Conservation (phyloP, 2,329 filamentous ascomycete species). For the Penicillium verrucosum region DNA sequence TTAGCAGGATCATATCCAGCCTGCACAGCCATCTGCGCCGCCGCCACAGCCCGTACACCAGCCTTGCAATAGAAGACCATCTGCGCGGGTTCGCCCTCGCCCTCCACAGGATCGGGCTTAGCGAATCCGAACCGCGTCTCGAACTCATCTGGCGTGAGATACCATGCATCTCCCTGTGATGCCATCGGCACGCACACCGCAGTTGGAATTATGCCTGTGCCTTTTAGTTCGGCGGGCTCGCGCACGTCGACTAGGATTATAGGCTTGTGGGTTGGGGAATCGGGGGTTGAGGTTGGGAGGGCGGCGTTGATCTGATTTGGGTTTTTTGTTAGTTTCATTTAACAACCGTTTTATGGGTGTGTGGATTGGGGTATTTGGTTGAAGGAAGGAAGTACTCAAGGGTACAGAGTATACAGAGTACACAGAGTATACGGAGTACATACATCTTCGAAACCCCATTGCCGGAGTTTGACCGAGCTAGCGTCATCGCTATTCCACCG, state of each 20-base stretch:
- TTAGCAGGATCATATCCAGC: slow-evolving; percentile 70
- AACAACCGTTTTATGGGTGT: background rate
- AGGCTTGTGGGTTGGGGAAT: slow-evolving; percentile 26
- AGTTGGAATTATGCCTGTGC: slow-evolving; percentile 64
- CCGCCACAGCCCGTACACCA: slow-evolving; percentile 75
- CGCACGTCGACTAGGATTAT: slow-evolving; percentile 47
- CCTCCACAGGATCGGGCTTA: slow-evolving; percentile 59
- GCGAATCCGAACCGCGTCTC: slow-evolving; percentile 75
- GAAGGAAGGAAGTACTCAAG: background rate
- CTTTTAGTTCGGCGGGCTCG: slow-evolving; percentile 45
- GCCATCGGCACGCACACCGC: slow-evolving; percentile 79
- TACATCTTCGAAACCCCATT: slow-evolving; percentile 40
- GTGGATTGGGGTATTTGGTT: background rate
- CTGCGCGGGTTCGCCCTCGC: slow-evolving; percentile 11
- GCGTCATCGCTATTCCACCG: slow-evolving; percentile 24
- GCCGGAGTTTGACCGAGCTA: slow-evolving; percentile 12
- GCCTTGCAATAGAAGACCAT: slow-evolving; percentile 92
- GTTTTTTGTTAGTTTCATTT: background rate
- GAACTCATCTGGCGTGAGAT: slow-evolving; percentile 74
- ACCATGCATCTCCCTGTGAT: slow-evolving; percentile 73
- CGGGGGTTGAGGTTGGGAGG: slow-evolving; percentile 24
- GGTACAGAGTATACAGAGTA: background rate
- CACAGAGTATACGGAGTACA: background rate
- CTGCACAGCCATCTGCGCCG: slow-evolving; percentile 71
- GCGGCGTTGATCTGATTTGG: slow-evolving; percentile 34